Evolutionary conservation across 805 yeast species (phyloP), one percentile per base, ranked within the genome.

Genomic region (Torulaspora franciscae): DNA sequence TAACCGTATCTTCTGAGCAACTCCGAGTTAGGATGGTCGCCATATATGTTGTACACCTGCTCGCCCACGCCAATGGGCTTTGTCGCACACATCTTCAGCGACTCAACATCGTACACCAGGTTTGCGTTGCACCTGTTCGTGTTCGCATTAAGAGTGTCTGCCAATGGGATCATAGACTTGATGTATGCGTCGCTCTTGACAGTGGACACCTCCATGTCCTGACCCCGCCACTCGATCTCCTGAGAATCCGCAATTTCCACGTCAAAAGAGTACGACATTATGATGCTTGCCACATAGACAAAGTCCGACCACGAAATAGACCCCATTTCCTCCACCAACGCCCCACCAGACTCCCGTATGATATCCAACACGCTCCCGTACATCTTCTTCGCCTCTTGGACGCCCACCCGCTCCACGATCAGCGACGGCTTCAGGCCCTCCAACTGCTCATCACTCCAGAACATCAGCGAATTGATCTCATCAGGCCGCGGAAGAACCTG

Each of bases 231-330:
- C 15, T 64, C 62, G 2, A 63, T 66, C 10, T 64, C 68, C 10
- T 62, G 59, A 14, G 57, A 51, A 28, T 60, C 63, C 14, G 65
- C 56, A 45, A 63, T 56, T 50, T 77, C 84, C 10, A 87, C 85
- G 61, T 93, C 99, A 65, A 93, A 91, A 0, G 95, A 85, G 57
- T 91, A 91, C 0, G 96, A 77, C 87, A 89, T 79, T 37, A 93
- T 85, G 11, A 85, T 66, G 32, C 88, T 80, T 0, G 95, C 97
- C 47, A 85, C 78, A 29, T 74, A 68, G 52, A 81, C 82, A 61
- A 85, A 93, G 8, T 75, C 77, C 2, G 76, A 81, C 35, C 78
- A 59, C 1, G 83, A 64, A 1, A 75, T 62, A 7, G 61, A 59
- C 10, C 67, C 48, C 50, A 72, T 44, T 50, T 66, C 64, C 2